Percentiles rank a stretch among this genome's conserved stretches.
These are phyloP conservation scores for Rachicladosporium sp. DNA, from an alignment of 2,329 filamentous ascomycete species.

Conservation along the genomic window DNA sequence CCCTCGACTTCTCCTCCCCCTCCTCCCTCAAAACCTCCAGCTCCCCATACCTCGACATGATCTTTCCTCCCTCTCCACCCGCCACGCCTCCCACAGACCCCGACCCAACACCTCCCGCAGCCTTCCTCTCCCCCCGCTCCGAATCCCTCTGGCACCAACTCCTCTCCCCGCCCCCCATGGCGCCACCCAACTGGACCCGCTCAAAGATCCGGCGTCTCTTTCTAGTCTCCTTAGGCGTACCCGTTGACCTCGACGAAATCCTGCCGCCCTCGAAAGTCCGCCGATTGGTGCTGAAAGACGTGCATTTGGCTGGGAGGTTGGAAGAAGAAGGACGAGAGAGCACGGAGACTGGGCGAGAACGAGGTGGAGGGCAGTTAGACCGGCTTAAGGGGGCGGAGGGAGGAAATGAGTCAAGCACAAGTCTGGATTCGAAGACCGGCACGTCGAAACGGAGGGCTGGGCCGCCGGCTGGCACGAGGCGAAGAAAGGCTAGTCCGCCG, in stretches of 20 bases:
- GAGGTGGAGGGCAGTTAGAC: slow-evolving; percentile 15
- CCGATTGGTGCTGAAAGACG: slow-evolving; percentile 84
- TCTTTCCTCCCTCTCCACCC: slow-evolving; percentile 47
- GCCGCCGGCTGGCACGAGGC: slow-evolving; percentile 20
- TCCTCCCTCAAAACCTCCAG: slow-evolving; percentile 49
- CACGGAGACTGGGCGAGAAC: no score
- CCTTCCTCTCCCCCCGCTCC: slow-evolving; percentile 76
- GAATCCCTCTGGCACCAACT: slow-evolving; percentile 93
- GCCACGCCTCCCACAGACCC: slow-evolving; percentile 26
- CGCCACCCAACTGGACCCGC: slow-evolving; percentile 95
- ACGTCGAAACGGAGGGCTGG: slow-evolving; percentile 5
- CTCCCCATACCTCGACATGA: slow-evolving; percentile 52
- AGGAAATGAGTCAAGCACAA: slow-evolving; percentile 20
- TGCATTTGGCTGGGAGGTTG: slow-evolving; percentile 29
- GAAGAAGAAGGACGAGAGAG: no score
- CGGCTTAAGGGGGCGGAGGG: slow-evolving; percentile 24
- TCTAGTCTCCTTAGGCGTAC: slow-evolving; percentile 87
- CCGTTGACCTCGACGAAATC: slow-evolving; percentile 94
- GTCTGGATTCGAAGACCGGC: slow-evolving; percentile 17
- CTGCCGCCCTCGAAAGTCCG: slow-evolving; percentile 95
- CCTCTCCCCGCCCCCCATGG: slow-evolving; percentile 82
- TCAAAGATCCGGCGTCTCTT: slow-evolving; percentile 90
- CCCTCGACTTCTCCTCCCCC: slow-evolving; percentile 24
- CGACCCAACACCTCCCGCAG: slow-evolving; percentile 30
- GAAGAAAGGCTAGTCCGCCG: slow-evolving; percentile 45